Percentiles rank a stretch among this genome's conserved stretches.
phyloP scores from a whole-genome alignment of 2,329 filamentous ascomycete species.

The Thelonectria discophora region DNA sequence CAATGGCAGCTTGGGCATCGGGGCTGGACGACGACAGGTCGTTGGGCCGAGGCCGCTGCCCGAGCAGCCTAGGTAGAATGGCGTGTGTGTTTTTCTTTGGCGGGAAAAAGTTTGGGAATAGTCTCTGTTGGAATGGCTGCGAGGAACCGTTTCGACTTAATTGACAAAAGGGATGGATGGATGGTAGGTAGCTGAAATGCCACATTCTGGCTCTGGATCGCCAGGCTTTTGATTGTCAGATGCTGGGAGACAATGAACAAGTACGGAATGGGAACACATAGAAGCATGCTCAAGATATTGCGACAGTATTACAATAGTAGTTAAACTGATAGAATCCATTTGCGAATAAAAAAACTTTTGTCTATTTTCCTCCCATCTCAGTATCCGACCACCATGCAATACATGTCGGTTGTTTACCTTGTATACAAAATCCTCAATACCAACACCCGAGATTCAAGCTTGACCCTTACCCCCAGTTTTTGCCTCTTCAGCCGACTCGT shows the following conservation, averaged over 20 bases:
- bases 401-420: too few relatives aligned
- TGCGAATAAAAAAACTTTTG: not conserved
- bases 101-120: not conserved
- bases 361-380: not conserved
- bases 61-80: slow-evolving; percentile 44
- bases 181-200: not conserved
- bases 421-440: too few relatives aligned
- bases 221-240: not conserved
- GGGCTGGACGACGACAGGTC: slow-evolving; percentile 78
- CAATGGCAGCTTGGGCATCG: slow-evolving; percentile 70
- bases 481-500: slow-evolving; percentile 76
- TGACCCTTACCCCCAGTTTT: slow-evolving; percentile 34
- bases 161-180: not conserved
- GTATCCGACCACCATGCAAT: too few relatives aligned
- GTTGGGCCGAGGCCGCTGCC: slow-evolving; percentile 78
- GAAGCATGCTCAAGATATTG: not conserved
- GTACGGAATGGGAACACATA: not conserved
- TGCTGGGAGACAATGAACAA: not conserved
- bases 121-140: not conserved
- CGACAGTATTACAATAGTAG: too few relatives aligned
- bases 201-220: not conserved
- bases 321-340: too few relatives aligned
- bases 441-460: slow-evolving; percentile 13
- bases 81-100: not conserved
- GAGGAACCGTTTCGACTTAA: not conserved